Percentiles rank a stretch among this genome's conserved stretches.
Conservation (phyloP, 441 rosid species). For the Biscutella auriculata region DNA sequence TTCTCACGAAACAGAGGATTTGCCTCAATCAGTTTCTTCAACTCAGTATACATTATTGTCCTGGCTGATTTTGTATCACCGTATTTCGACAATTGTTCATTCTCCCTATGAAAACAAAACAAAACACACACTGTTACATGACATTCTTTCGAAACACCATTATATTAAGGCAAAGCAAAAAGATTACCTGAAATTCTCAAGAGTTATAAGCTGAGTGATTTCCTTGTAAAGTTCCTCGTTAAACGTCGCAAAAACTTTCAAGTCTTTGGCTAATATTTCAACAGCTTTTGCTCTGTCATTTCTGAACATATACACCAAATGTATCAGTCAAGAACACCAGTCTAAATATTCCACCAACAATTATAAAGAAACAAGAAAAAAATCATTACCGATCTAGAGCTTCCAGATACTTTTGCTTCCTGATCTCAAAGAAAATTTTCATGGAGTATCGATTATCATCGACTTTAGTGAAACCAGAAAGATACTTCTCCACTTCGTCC, state of each 20-base stretch:
- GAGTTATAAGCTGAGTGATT: slow-evolving; percentile 47
- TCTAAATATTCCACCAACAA: slow-evolving; percentile 12
- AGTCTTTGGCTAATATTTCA: slow-evolving; percentile 49
- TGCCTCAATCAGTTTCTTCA: slow-evolving; percentile 84
- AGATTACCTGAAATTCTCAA: slow-evolving; percentile 49
- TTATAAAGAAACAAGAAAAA: neutral
- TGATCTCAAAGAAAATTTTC: slow-evolving; percentile 78
- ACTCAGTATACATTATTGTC: slow-evolving; percentile 68
- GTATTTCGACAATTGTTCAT: slow-evolving; percentile 86
- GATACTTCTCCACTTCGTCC: slow-evolving; percentile 82
- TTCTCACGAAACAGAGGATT: slow-evolving; percentile 94
- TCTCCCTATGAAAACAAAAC: slow-evolving; percentile 40
- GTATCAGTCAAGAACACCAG: slow-evolving; percentile 4
- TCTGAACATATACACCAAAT: slow-evolving; percentile 21
- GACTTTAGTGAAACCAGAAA: slow-evolving; percentile 75
- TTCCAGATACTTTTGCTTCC: slow-evolving; percentile 83
- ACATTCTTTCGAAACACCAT: neutral
- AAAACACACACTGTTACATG: slow-evolving; percentile 2
- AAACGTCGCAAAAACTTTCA: slow-evolving; percentile 49
- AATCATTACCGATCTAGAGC: slow-evolving; percentile 56
- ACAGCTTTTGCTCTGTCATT: slow-evolving; percentile 52
- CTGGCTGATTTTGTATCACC: slow-evolving; percentile 95
- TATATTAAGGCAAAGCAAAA: neutral
- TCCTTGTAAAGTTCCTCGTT: slow-evolving; percentile 54
- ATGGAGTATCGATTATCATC: slow-evolving; percentile 82